Conservation (phyloP, 2,329 filamentous ascomycete species). For the Cercospora beticola region DNA sequence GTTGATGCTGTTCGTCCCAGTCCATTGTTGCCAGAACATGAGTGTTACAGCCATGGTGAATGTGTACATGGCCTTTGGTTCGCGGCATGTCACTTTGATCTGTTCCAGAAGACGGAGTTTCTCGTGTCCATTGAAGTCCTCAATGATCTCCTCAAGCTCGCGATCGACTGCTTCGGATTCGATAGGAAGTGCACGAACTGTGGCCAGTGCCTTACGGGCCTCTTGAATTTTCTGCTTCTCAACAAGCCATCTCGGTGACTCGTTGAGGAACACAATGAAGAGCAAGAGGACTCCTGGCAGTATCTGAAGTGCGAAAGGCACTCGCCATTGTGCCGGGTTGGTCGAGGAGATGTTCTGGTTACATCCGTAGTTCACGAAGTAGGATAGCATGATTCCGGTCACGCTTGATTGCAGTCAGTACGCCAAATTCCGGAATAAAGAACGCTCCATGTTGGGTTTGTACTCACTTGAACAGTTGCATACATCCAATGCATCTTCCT, state of each 20-base stretch:
- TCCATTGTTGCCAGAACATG: conserved; percentile 43
- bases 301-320: conserved; percentile 55
- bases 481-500: conserved; percentile 34
- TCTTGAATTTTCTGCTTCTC: conserved; percentile 50
- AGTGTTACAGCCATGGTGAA: conserved; percentile 45
- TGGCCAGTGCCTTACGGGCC: conserved; percentile 44
- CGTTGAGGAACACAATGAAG: conserved; percentile 52
- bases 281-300: conserved; percentile 54
- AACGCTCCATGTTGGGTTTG: background rate
- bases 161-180: conserved; percentile 40
- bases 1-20: conserved; percentile 40
- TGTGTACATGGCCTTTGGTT: conserved; percentile 43
- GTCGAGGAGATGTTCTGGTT: conserved; percentile 44
- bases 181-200: conserved; percentile 40
- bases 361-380: conserved; percentile 57
- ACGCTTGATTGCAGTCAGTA: conserved; percentile 39
- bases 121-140: conserved; percentile 47
- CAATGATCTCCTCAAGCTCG: conserved; percentile 47
- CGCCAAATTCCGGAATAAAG: conserved; percentile 20
- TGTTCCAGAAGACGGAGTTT: conserved; percentile 43
- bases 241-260: conserved; percentile 56
- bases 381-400: conserved; percentile 50
- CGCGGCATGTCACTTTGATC: conserved; percentile 40
- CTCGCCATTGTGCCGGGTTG: conserved; percentile 53
- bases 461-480: conserved; percentile 35